phyloP scores from a whole-genome alignment of 2,329 filamentous ascomycete species.

The Sarocladium kiliense region DNA sequence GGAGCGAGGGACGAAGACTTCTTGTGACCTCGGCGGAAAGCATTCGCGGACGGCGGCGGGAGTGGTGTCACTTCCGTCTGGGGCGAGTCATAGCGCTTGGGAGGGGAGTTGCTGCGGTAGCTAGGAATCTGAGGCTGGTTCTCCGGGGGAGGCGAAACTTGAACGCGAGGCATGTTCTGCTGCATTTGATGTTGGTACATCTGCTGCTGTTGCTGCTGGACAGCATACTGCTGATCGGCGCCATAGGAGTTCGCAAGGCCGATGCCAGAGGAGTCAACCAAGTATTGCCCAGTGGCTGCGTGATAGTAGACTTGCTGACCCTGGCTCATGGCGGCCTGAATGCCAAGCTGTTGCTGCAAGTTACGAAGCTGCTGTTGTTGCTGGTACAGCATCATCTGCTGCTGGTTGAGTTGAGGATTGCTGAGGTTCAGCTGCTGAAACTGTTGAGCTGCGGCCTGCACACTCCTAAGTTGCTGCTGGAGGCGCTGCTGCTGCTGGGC shows the following conservation, averaged over 20 bases:
- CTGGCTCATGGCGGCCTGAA: conserved; percentile 30
- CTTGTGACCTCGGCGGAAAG: conserved; percentile 91
- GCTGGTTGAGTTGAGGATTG: conserved; percentile 40
- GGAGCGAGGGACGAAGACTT: conserved; percentile 74
- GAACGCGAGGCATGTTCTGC: conserved; percentile 63
- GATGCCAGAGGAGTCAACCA: conserved; percentile 57
- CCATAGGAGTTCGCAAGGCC: conserved; percentile 27
- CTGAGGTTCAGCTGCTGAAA: conserved; percentile 72
- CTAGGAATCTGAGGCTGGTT: conserved; percentile 32
- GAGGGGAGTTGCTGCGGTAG: conserved; percentile 61
- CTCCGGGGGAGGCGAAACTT: conserved; percentile 75
- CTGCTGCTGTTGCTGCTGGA: conserved; percentile 37
- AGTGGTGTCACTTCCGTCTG: conserved; percentile 60
- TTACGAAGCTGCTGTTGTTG: conserved; percentile 36
- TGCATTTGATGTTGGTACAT: conserved; percentile 40
- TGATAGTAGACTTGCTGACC: conserved; percentile 80
- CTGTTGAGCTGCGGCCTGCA: conserved; percentile 79
- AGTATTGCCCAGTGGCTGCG: conserved; percentile 79
- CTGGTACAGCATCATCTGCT: conserved; percentile 42
- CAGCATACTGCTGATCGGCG: conserved; percentile 38
- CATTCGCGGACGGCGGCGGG: conserved; percentile 82
- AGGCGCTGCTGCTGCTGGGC: conserved; percentile 92
- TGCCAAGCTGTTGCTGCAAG: conserved; percentile 34
- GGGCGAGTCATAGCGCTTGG: conserved; percentile 64
- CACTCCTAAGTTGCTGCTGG: conserved; percentile 82